phyloP scores from a whole-genome alignment of 495 filamentous ascomycete species.

The Penicillium fimorum region DNA sequence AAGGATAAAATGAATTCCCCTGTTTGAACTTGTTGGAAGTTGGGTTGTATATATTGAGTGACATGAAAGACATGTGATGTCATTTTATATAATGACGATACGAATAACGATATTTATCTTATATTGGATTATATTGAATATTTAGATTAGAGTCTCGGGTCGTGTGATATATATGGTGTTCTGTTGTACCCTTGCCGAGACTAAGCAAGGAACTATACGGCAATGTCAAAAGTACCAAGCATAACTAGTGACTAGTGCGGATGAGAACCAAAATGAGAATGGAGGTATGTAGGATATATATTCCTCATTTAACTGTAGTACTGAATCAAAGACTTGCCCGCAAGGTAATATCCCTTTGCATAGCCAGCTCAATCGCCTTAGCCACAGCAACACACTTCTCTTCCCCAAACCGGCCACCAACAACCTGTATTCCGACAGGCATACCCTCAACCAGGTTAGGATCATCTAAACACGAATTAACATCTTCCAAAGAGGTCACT shows the following conservation, averaged over 20 bases:
- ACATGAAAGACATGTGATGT: neutral
- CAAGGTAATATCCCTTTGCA: slow-evolving; percentile 15
- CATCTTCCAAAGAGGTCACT: neutral
- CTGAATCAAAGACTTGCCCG: slow-evolving; percentile 14
- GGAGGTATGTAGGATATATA: no score
- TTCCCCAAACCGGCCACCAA: slow-evolving; percentile 48
- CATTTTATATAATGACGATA: neutral
- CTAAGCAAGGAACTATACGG: neutral
- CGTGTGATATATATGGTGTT: neutral
- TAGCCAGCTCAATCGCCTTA: slow-evolving; percentile 34
- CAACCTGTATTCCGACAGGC: slow-evolving; percentile 55
- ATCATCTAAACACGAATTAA: slow-evolving; percentile 33
- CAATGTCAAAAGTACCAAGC: neutral
- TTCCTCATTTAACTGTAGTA: neutral
- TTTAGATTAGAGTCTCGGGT: no score
- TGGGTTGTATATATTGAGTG: neutral
- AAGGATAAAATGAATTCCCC: slow-evolving; percentile 30
- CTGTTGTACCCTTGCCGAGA: neutral
- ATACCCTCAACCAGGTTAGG: slow-evolving; percentile 48
- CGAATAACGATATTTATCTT: neutral
- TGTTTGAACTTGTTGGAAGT: slow-evolving; percentile 7
- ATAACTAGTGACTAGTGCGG: neutral
- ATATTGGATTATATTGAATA: neutral
- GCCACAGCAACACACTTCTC: slow-evolving; percentile 49
- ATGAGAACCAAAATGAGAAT: neutral